Percentiles rank a stretch among this genome's conserved stretches.
Evolutionary conservation across 192 early-diverging fungal species (phyloP).

Genomic region (Chytriomyces hyalinus): DNA sequence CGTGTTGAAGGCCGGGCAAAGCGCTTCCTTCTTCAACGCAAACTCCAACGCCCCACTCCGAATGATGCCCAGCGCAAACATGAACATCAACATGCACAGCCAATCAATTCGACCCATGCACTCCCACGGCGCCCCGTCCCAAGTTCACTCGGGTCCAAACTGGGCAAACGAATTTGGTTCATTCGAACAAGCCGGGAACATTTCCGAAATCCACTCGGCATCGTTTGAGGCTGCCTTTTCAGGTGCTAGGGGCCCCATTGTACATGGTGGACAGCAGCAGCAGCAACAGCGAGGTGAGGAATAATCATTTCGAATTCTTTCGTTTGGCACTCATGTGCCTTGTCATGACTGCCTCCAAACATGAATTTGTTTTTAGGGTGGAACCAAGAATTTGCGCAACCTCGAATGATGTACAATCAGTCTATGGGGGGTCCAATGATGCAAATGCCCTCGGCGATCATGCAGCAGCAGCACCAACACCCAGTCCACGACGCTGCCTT

Average conservation of each 20-base stretch:
- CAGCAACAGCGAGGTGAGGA: not conserved
- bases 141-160: not conserved
- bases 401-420: not conserved
- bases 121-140: not conserved
- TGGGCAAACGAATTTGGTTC: constrained; percentile 7
- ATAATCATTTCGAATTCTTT: not conserved
- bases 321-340: not conserved
- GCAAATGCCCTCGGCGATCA: not conserved
- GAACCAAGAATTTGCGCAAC: not conserved
- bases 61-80: not conserved
- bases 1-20: not conserved
- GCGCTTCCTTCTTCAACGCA: not conserved
- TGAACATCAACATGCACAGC: not conserved
- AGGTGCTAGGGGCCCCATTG: not conserved
- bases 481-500: not conserved
- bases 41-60: not conserved
- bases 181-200: not conserved
- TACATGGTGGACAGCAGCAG: not conserved
- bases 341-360: not conserved
- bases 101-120: not conserved
- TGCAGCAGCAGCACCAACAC: not conserved
- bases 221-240: constrained; percentile 11
- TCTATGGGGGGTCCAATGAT: not conserved
- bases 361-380: not conserved
- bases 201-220: no score